Evolutionary conservation across 179 eudicot genomes (phyloP), one percentile per base, ranked within the genome.

Genomic region (Spinacia oleracea): DNA sequence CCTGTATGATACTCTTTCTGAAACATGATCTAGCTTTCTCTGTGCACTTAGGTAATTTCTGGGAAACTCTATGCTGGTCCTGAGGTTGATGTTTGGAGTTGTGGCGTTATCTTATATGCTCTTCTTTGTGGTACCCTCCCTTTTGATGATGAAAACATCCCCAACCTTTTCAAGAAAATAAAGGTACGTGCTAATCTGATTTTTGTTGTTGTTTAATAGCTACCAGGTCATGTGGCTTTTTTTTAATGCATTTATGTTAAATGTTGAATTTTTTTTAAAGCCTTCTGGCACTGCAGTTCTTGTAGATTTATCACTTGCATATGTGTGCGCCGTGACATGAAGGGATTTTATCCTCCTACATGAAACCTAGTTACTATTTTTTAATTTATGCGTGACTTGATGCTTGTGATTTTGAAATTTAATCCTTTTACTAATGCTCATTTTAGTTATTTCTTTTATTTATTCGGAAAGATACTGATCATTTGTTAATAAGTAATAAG

Each of bases 51-150:
- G 99, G 98, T 96, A 51, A 90, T 93, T 66, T 93, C 98, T 75
- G 99, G 99, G 71, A 93, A 92, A 81, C 81, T 96, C 70, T 96
- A 96, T 80, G 99, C 98, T 70, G 99, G 99, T 38, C 98, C 99
- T 25, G 99, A 96, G 85, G 97, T 96, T 65, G 99, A 93, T 84
- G 96, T 96, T 27, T 96, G 98, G 99, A 96, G 99, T 86, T 96
- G 99, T 83, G 99, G 98, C 64, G 99, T 93, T 70, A 93, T 93
- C 81, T 85, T 96, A 69, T 96, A 93, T 85, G 99, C 97, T 80
- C 99, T 96, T 80, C 96, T 96, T 56, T 96, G 99, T 75, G 99
- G 98, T 46, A 89, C 97, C 46, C 93, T 96, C 75, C 99, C 99
- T 66, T 96, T 96, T 81, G 98, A 96, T 80, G 98, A 93, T 80